Conservation (phyloP, 2,329 filamentous ascomycete species). For the Cercospora canescens region DNA sequence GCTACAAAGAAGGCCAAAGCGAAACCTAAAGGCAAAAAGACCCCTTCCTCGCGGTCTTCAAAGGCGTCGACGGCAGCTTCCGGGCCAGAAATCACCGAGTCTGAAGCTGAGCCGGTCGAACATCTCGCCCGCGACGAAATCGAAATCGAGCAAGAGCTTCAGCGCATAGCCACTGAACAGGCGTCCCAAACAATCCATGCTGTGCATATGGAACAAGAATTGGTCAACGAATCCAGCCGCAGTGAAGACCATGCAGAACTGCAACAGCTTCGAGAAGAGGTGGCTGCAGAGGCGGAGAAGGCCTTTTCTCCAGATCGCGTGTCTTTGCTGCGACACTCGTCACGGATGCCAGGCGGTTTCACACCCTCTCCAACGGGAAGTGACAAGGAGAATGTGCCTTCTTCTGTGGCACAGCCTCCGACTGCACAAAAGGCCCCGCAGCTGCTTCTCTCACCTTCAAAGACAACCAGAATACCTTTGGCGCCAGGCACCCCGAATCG, state of each 20-base stretch:
- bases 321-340: constrained; percentile 9
- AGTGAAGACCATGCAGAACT: constrained; percentile 26
- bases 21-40: constrained; percentile 30
- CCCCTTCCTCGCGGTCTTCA: constrained; percentile 27
- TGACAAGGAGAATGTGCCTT: constrained; percentile 41
- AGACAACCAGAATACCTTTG: constrained; percentile 43
- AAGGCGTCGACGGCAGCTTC: constrained; percentile 24
- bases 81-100: constrained; percentile 17
- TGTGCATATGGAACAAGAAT: constrained; percentile 31
- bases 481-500: constrained; percentile 42
- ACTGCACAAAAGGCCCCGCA: constrained; percentile 35
- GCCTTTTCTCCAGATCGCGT: constrained; percentile 12
- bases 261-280: constrained; percentile 25
- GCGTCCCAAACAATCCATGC: constrained; percentile 23
- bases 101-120: constrained; percentile 18
- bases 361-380: constrained; percentile 34
- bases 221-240: constrained; percentile 36
- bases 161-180: constrained; percentile 33
- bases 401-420: constrained; percentile 31
- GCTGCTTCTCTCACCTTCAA: constrained; percentile 30
- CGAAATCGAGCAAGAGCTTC: constrained; percentile 36
- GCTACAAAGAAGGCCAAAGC: constrained; percentile 32
- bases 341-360: constrained; percentile 15
- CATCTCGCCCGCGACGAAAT: constrained; percentile 28
- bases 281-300: constrained; percentile 20